A percentile compares a stretch with the other conserved stretches of the same genome.
These are phyloP conservation scores for Kockiozyma suomiensis DNA, from an alignment of 805 yeast species.

Conservation along the genomic window DNA sequence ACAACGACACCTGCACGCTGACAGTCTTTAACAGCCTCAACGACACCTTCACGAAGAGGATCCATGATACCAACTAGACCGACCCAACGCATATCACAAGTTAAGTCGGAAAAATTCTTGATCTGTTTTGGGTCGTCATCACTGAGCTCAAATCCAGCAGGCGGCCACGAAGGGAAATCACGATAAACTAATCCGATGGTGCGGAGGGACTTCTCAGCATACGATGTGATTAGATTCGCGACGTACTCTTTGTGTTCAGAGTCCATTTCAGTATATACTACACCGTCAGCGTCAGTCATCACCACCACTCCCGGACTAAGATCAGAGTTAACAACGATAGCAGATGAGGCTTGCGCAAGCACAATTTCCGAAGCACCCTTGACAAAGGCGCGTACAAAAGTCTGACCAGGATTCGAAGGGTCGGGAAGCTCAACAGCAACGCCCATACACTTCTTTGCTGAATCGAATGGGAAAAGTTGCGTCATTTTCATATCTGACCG, in stretches of 20 bases:
- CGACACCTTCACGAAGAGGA: slow-evolving; percentile 88
- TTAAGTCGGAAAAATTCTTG: slow-evolving; percentile 31
- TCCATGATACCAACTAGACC: slow-evolving; percentile 91
- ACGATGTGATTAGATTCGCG: slow-evolving; percentile 51
- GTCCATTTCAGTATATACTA: slow-evolving; percentile 31
- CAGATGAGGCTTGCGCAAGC: slow-evolving; percentile 46
- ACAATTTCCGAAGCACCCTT: slow-evolving; percentile 97
- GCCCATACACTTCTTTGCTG: slow-evolving; percentile 91
- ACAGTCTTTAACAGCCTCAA: slow-evolving; percentile 85
- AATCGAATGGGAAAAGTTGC: slow-evolving; percentile 87
- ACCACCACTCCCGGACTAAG: slow-evolving; percentile 4
- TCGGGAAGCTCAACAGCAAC: slow-evolving; percentile 58
- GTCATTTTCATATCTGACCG: slow-evolving; percentile 53
- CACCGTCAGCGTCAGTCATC: slow-evolving; percentile 35
- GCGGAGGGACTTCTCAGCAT: slow-evolving; percentile 80
- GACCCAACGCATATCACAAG: slow-evolving; percentile 54
- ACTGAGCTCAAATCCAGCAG: slow-evolving; percentile 45
- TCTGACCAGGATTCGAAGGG: slow-evolving; percentile 22
- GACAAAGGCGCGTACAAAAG: slow-evolving; percentile 59
- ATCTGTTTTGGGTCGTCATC: slow-evolving; percentile 35
- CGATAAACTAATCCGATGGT: slow-evolving; percentile 86
- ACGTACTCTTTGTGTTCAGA: slow-evolving; percentile 38
- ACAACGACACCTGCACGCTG: slow-evolving; percentile 90
- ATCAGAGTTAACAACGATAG: slow-evolving; percentile 37
- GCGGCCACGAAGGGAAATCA: slow-evolving; percentile 75